Conservation (phyloP, 2,329 filamentous ascomycete genomes). For the Cercospora berteroae region DNA sequence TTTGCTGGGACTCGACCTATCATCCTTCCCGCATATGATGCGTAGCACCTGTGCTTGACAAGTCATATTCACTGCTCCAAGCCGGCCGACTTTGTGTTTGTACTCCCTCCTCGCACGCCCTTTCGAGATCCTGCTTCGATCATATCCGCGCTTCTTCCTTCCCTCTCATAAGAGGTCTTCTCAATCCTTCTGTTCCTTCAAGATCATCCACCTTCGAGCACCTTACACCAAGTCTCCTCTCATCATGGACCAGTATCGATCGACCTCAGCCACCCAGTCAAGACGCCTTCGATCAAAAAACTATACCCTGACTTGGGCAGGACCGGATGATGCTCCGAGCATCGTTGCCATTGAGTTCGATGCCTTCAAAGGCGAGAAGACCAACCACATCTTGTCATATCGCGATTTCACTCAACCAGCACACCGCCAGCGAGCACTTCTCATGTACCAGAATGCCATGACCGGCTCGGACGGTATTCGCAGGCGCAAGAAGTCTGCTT, state of each 20-base stretch:
- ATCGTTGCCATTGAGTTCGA: slow-evolving; percentile 46
- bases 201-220: neutral
- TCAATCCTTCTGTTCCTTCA: slow-evolving; percentile 6
- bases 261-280: slow-evolving; percentile 21
- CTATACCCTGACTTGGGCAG: slow-evolving; percentile 28
- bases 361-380: slow-evolving; percentile 36
- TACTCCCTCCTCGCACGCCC: neutral
- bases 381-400: slow-evolving; percentile 37
- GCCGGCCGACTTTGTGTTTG: slow-evolving; percentile 12
- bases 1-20: slow-evolving; percentile 13
- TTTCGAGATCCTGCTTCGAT: slow-evolving; percentile 8
- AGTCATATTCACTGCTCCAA: slow-evolving; percentile 15
- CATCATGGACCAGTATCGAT: neutral
- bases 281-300: slow-evolving; percentile 20
- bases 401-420: slow-evolving; percentile 31
- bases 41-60: slow-evolving; percentile 15
- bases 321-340: slow-evolving; percentile 30
- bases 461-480: slow-evolving; percentile 12
- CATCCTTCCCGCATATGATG: slow-evolving; percentile 20
- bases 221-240: neutral
- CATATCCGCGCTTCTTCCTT: slow-evolving; percentile 7
- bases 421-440: slow-evolving; percentile 32
- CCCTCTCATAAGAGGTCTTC: neutral
- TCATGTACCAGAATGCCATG: slow-evolving; percentile 25
- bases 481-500: slow-evolving; percentile 16